Conservation (phyloP, 257 asterid species). For the Nicotiana tomentosiformis region DNA sequence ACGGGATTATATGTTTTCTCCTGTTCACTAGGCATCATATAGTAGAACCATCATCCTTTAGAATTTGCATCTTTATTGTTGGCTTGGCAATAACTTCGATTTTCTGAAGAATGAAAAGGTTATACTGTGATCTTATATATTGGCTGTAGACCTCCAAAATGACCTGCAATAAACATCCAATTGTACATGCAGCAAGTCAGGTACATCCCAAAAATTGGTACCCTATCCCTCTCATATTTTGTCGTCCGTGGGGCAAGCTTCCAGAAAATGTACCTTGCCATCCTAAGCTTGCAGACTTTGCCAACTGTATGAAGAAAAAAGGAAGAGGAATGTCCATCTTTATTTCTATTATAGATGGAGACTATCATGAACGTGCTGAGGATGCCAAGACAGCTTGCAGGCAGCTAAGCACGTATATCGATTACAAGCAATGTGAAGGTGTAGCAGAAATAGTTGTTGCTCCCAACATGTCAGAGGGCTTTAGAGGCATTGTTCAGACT, state of each 20-base stretch:
- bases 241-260: constrained; percentile 99
- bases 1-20: neutral
- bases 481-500: constrained; percentile 90
- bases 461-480: constrained; percentile 91
- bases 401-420: constrained; percentile 82
- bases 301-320: constrained; percentile 95
- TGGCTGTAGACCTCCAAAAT: neutral
- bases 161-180: neutral
- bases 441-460: constrained; percentile 98
- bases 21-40: neutral
- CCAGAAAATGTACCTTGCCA: constrained; percentile 99
- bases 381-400: constrained; percentile 90
- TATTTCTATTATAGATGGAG: constrained; percentile 90
- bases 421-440: constrained; percentile 93
- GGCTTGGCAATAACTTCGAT: neutral
- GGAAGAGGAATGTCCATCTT: constrained; percentile 99
- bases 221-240: constrained; percentile 92
- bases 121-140: neutral
- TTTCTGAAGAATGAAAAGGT: neutral
- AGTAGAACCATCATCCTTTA: neutral
- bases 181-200: constrained; percentile 67
- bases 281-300: constrained; percentile 98
- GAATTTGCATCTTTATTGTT: neutral
- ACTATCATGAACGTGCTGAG: constrained; percentile 87
- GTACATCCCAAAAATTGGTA: constrained; percentile 99